Percentiles rank a stretch among this genome's conserved stretches.
Evolutionary conservation across 495 filamentous ascomycete species (phyloP).

Genomic region (Neurospora sublineolata): DNA sequence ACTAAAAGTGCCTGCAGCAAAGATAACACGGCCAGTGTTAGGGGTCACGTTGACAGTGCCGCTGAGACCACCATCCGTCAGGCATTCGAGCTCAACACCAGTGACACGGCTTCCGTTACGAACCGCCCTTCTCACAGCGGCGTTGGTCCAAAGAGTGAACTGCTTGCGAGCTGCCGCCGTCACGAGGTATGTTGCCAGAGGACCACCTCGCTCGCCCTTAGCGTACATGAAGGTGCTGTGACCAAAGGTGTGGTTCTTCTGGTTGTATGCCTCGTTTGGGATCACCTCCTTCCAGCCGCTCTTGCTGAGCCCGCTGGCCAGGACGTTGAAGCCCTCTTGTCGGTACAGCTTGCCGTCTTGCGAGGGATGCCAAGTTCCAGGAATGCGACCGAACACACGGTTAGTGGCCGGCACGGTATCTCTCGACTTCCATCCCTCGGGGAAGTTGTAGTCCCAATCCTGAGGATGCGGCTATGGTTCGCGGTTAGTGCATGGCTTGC

Average conservation of each 20-base stretch:
- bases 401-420: slow-evolving; percentile 48
- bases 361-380: slow-evolving; percentile 56
- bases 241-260: slow-evolving; percentile 55
- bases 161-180: slow-evolving; percentile 46
- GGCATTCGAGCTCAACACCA: slow-evolving; percentile 55
- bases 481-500: background rate
- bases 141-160: slow-evolving; percentile 54
- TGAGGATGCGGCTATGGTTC: slow-evolving; percentile 22
- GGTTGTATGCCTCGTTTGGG: slow-evolving; percentile 45
- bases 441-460: slow-evolving; percentile 71
- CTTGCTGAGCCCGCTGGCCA: slow-evolving; percentile 42
- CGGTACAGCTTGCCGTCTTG: slow-evolving; percentile 57
- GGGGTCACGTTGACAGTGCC: slow-evolving; percentile 49
- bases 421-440: slow-evolving; percentile 55
- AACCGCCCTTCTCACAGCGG: slow-evolving; percentile 51
- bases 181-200: slow-evolving; percentile 62
- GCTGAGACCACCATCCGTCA: slow-evolving; percentile 39
- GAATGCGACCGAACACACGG: slow-evolving; percentile 55
- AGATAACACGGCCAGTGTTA: slow-evolving; percentile 51
- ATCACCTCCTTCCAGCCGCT: slow-evolving; percentile 52
- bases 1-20: slow-evolving; percentile 60
- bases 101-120: slow-evolving; percentile 49
- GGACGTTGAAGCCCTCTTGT: slow-evolving; percentile 51
- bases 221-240: slow-evolving; percentile 61
- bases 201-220: slow-evolving; percentile 56